Evolutionary conservation across 331 rosid species (phyloP), one percentile per base, ranked within the genome.

Genomic region (Stylosanthes scabra): DNA sequence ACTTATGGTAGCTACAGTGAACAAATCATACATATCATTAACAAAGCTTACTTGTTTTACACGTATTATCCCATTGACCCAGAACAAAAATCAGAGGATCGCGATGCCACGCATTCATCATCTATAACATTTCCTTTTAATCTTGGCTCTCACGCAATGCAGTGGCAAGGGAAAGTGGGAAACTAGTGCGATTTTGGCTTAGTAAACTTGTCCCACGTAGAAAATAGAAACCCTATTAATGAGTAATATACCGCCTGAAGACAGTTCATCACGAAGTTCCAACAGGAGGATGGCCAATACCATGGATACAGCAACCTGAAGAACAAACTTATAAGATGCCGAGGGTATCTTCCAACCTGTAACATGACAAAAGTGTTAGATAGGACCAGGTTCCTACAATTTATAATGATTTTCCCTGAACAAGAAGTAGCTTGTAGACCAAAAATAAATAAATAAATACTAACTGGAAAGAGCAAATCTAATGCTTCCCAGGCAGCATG

Each of bases 231-330:
- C 69, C 89, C 61, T 61, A 88, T 45, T 75, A 91, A 54, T 55
- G 95, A 89, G 57, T 61, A 75, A 63, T 87, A 74, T 25, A 95
- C 62, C 0, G 92, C 79, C 78, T 74, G 79, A 50, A 92, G 40
- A 75, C 97, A 92, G 11, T 89, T 72, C 63, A 79, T 61, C 20
- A 82, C 41, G 62, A 95, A 86, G 82, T 90, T 92, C 96, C 98
- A 88, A 87, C 99, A 92, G n/a, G 99, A 95, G 39, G 96, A 86
- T 12, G 99, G 99, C 98, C 97, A 92, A 75, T 92, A 92, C 98
- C 98, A 90, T 3, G 98, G 99, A 76, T 92, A 95, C 8, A 95
- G 82, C 82, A 95, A 77, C 59, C 99, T 81, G 93, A 95, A 92
- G 87, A 95, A 90, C 55, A 90, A 71, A 83, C 99, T 95, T 71